These are phyloP conservation scores for Candida verbasci DNA, from an alignment of 805 yeast species.

Conservation along the genomic window DNA sequence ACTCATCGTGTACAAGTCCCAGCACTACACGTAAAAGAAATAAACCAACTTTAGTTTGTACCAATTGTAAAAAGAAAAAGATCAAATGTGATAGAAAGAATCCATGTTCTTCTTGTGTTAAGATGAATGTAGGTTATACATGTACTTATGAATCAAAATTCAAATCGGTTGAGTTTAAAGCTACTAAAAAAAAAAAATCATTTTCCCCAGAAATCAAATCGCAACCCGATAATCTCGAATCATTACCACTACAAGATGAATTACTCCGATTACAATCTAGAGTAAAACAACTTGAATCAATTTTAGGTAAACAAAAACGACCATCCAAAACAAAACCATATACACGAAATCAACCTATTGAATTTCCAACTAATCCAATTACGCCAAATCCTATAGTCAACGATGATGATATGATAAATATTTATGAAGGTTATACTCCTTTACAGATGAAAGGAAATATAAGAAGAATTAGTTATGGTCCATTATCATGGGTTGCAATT, in stretches of 20 bases:
- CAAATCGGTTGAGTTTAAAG: conserved; percentile 6
- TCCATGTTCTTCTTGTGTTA: conserved; percentile 31
- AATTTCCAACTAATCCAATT: not conserved
- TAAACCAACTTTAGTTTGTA: conserved; percentile 34
- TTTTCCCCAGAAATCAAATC: not conserved
- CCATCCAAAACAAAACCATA: not conserved
- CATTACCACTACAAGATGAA: conserved; percentile 6
- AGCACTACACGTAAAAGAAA: conserved; percentile 16
- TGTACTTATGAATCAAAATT: conserved; percentile 6
- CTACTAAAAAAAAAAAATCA: not conserved
- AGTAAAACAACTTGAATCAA: not conserved
- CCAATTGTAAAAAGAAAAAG: conserved; percentile 28
- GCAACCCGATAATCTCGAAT: not conserved
- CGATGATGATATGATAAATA: conserved; percentile 33
- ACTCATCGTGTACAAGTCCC: not conserved
- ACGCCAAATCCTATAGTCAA: conserved; percentile 17
- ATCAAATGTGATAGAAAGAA: conserved; percentile 31
- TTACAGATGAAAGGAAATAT: conserved; percentile 23
- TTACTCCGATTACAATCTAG: conserved; percentile 7
- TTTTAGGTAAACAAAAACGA: not conserved
- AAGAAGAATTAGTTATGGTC: conserved; percentile 32
- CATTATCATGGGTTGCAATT: conserved; percentile 34
- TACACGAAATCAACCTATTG: not conserved
- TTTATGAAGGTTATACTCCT: conserved; percentile 37
- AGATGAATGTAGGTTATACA: conserved; percentile 17